A percentile compares a stretch with the other conserved stretches of the same genome.
phyloP scores from a whole-genome alignment of 2,329 filamentous ascomycete genomes.

The Cryphonectria carpinicola region DNA sequence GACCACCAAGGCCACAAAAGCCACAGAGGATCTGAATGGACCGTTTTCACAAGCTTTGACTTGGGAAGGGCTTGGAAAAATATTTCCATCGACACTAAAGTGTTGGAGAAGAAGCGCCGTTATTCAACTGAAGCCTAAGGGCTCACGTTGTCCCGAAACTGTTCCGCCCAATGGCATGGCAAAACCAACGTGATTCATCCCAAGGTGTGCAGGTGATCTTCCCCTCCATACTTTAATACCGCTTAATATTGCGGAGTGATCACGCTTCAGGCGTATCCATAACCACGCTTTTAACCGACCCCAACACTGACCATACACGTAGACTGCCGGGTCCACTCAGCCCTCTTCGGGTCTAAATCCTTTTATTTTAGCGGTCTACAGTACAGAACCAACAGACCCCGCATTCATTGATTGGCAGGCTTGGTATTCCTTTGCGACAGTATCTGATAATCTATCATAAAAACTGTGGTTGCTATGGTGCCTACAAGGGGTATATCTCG shows the following conservation, averaged over 20 bases:
- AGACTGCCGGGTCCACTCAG: slow-evolving; percentile 1
- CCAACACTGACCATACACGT: background rate
- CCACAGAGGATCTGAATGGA: background rate
- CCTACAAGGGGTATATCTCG: background rate
- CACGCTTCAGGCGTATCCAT: background rate
- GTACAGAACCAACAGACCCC: background rate
- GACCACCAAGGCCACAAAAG: background rate
- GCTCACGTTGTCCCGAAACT: background rate
- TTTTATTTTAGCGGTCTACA: background rate
- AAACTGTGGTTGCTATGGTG: background rate
- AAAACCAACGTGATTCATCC: background rate
- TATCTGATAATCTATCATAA: background rate
- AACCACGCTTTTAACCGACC: background rate
- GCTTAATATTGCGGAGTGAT: background rate
- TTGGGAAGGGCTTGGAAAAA: background rate
- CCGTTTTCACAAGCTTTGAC: background rate
- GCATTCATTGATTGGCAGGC: background rate
- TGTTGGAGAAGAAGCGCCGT: background rate
- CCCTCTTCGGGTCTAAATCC: background rate
- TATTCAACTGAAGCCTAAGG: background rate
- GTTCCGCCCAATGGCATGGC: background rate
- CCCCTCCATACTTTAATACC: background rate
- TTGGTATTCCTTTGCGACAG: background rate
- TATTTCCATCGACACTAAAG: background rate
- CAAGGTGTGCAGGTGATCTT: background rate